Evolutionary conservation across 2,329 filamentous ascomycete species (phyloP).

Genomic region (Ascochyta viciae-villosae): DNA sequence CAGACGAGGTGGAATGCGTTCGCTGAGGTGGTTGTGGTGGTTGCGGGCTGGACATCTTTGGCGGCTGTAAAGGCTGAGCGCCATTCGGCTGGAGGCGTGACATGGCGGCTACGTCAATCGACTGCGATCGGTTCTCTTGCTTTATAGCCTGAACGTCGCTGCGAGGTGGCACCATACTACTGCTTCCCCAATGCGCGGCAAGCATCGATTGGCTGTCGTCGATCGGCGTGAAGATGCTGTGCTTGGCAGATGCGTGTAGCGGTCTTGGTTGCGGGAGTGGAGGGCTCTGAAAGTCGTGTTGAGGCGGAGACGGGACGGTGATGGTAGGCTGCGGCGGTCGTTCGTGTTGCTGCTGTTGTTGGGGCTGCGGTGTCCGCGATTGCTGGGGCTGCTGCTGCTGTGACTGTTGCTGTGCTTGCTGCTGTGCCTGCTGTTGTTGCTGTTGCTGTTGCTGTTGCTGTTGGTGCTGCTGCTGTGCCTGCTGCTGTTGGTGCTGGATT

Average conservation of each 20-base stretch:
- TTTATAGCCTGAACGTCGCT: slow-evolving; percentile 55
- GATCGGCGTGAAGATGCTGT: slow-evolving; percentile 97
- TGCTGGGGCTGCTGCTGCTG: slow-evolving; percentile 73
- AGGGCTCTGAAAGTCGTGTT: slow-evolving; percentile 61
- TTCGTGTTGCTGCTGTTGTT: slow-evolving; percentile 70
- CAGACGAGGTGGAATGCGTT: slow-evolving; percentile 65
- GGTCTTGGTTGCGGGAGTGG: slow-evolving; percentile 71
- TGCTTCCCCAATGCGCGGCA: slow-evolving; percentile 74
- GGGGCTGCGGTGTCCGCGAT: slow-evolving; percentile 70
- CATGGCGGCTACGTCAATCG: slow-evolving; percentile 67
- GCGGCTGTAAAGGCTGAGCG: slow-evolving; percentile 62
- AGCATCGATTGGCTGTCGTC: slow-evolving; percentile 90
- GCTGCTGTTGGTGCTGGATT: slow-evolving; percentile 75
- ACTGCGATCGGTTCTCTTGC: slow-evolving; percentile 63
- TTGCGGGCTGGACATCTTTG: slow-evolving; percentile 35
- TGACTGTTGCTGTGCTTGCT: slow-evolving; percentile 68
- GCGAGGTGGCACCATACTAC: slow-evolving; percentile 58
- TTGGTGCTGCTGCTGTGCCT: slow-evolving; percentile 57
- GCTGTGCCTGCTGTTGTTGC: slow-evolving; percentile 74
- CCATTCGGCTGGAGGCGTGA: slow-evolving; percentile 51
- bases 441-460: slow-evolving; percentile 69
- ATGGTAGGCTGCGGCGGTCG: slow-evolving; percentile 56
- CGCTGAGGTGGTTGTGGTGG: slow-evolving; percentile 56
- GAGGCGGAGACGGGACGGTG: slow-evolving; percentile 58
- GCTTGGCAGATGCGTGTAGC: slow-evolving; percentile 68